A percentile compares a stretch with the other conserved stretches of the same genome.
Evolutionary conservation across 192 early-diverging fungal genomes (phyloP).

Genomic region (Linnemannia exigua): DNA sequence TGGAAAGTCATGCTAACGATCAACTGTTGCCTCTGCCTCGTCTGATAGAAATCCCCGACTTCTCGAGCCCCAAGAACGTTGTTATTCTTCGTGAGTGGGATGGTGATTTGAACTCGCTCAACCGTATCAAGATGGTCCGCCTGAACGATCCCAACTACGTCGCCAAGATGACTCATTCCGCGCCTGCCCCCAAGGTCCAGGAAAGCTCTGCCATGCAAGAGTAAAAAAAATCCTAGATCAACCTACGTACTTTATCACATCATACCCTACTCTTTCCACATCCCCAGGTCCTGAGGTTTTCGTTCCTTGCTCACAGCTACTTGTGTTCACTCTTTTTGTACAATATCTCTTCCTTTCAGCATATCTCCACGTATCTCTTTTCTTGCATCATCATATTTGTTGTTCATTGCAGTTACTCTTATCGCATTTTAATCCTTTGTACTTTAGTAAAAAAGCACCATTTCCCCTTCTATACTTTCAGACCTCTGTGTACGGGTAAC

Average conservation of each 20-base stretch:
- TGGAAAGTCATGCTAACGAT: background rate
- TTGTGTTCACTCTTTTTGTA: background rate
- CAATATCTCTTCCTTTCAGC: background rate
- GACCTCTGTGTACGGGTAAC: background rate
- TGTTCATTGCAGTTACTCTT: background rate
- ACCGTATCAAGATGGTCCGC: slow-evolving; percentile 60
- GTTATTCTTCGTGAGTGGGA: slow-evolving; percentile 64
- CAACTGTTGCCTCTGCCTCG: background rate
- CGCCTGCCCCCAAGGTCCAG: slow-evolving; percentile 13
- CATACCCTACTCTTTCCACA: background rate
- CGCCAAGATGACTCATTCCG: slow-evolving; percentile 33
- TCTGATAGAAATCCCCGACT: slow-evolving; percentile 66
- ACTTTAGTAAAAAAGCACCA: background rate
- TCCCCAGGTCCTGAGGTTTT: background rate
- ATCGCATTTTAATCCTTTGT: background rate
- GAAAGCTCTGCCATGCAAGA: slow-evolving; percentile 50
- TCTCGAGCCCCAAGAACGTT: slow-evolving; percentile 67
- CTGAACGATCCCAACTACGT: slow-evolving; percentile 55
- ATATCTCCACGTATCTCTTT: background rate
- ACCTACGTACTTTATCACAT: background rate
- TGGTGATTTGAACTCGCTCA: slow-evolving; percentile 66
- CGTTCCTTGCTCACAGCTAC: background rate
- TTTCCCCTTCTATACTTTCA: background rate
- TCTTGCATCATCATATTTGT: background rate
- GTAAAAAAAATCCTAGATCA: slow-evolving; percentile 12